These are phyloP conservation scores for Microdochium paspali DNA, from an alignment of 2,329 filamentous ascomycete species.

Conservation along the genomic window DNA sequence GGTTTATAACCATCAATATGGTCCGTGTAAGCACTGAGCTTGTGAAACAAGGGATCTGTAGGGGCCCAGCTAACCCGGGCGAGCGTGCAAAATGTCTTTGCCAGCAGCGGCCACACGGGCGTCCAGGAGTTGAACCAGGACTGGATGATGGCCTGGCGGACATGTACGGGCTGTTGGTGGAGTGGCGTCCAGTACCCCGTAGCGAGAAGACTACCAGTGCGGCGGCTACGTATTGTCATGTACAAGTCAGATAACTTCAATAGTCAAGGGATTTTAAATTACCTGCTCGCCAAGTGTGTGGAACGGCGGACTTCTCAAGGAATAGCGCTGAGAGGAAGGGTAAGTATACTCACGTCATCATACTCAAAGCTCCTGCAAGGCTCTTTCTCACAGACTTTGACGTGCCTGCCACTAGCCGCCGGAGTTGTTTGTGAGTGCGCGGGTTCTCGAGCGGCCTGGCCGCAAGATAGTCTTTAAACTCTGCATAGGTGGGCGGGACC, in stretches of 20 bases:
- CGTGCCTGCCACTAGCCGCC: slow-evolving; percentile 28
- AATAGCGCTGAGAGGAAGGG: no score
- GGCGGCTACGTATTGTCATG: slow-evolving; percentile 36
- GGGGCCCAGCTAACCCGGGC: slow-evolving; percentile 45
- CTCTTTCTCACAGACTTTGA: slow-evolving; percentile 20
- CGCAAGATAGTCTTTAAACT: slow-evolving; percentile 42
- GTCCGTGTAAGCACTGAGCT: slow-evolving; percentile 48
- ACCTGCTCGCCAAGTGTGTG: no score
- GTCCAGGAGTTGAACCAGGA: slow-evolving; percentile 52
- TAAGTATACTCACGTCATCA: slow-evolving; percentile 36
- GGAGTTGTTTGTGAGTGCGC: slow-evolving; percentile 40
- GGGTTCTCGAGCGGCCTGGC: slow-evolving; percentile 41
- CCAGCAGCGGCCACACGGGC: slow-evolving; percentile 41
- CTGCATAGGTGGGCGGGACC: slow-evolving; percentile 27
- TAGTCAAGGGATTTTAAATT: no score
- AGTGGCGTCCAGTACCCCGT: slow-evolving; percentile 59
- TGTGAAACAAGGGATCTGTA: slow-evolving; percentile 42
- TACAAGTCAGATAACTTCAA: not conserved
- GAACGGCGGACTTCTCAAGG: no score
- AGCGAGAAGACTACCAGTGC: slow-evolving; percentile 51
- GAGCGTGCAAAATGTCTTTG: slow-evolving; percentile 45
- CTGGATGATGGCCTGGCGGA: slow-evolving; percentile 53
- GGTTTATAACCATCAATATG: slow-evolving; percentile 40
- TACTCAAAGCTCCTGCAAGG: slow-evolving; percentile 27
- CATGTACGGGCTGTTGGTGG: slow-evolving; percentile 47